These are phyloP conservation scores for Rhizopogon rudus DNA, from an alignment of 768 basidiomycete species.

Conservation along the genomic window DNA sequence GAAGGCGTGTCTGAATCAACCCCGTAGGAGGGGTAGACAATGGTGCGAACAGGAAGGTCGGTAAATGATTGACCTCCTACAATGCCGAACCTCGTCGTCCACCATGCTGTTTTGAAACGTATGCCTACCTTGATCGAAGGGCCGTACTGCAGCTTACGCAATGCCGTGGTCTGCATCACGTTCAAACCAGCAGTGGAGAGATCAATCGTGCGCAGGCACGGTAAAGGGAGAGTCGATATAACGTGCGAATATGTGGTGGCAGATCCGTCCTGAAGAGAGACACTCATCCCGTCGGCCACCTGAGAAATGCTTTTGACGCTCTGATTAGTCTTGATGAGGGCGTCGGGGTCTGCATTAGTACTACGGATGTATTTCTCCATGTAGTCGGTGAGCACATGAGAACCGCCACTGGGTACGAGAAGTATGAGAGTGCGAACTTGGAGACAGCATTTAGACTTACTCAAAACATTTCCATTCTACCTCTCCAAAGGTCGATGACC, in stretches of 20 bases:
- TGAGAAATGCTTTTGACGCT: slow-evolving; percentile 14
- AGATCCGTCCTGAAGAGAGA: slow-evolving; percentile 5
- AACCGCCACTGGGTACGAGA: slow-evolving; percentile 14
- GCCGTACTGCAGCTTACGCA: slow-evolving; percentile 34
- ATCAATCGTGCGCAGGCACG: slow-evolving; percentile 32
- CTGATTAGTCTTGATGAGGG: slow-evolving; percentile 10
- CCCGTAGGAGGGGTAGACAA: slow-evolving; percentile 42
- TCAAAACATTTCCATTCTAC: slow-evolving; percentile 26
- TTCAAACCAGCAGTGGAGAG: slow-evolving; percentile 20
- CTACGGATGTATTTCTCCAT: slow-evolving; percentile 15
- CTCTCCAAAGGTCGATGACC: slow-evolving; percentile 2
- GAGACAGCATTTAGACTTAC: slow-evolving; percentile 14
- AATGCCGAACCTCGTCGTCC: slow-evolving; percentile 30
- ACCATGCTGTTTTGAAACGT: slow-evolving; percentile 40
- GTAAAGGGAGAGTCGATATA: slow-evolving; percentile 36
- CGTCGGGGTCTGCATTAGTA: background rate
- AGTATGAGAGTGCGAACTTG: background rate
- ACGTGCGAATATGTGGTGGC: slow-evolving; percentile 30
- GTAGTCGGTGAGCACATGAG: slow-evolving; percentile 17
- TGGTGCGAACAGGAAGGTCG: slow-evolving; percentile 34
- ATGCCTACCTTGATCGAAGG: slow-evolving; percentile 38
- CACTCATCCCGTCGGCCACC: background rate
- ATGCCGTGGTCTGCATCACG: slow-evolving; percentile 29
- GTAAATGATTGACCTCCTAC: slow-evolving; percentile 39
- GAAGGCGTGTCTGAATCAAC: slow-evolving; percentile 13